These are phyloP conservation scores for Monosporozyma yasuniensis DNA, from an alignment of 805 yeast species.

Conservation along the genomic window DNA sequence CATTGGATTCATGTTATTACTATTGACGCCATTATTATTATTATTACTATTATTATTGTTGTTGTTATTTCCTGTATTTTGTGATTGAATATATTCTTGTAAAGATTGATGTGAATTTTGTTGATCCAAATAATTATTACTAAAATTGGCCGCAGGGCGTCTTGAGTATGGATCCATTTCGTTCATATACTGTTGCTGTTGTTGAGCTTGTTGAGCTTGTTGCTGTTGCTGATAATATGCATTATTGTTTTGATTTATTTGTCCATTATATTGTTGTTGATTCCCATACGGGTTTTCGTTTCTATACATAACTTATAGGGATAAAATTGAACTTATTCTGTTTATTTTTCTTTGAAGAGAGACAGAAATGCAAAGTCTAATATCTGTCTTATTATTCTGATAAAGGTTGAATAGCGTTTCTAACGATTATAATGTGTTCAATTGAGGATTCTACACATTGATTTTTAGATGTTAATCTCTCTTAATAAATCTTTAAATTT, in stretches of 20 bases:
- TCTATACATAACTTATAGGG: background rate
- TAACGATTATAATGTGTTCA: too few species aligned
- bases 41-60: background rate
- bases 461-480: too few species aligned
- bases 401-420: too few species aligned
- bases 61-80: conserved; percentile 1
- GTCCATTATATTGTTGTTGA: conserved; percentile 1
- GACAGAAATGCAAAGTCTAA: too few species aligned
- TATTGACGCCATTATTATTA: too few species aligned
- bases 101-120: conserved; percentile 35
- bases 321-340: background rate
- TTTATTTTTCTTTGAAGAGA: too few species aligned
- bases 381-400: too few species aligned
- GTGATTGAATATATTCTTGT: conserved; percentile 21
- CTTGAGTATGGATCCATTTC: conserved; percentile 11
- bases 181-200: conserved; percentile 7
- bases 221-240: background rate
- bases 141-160: conserved; percentile 32
- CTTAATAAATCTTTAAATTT: background rate
- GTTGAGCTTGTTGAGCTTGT: background rate
- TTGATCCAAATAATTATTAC: conserved; percentile 30
- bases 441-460: too few species aligned
- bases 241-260: conserved; percentile 1
- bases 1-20: background rate
- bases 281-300: conserved; percentile 2